Conservation (phyloP, 768 basidiomycete species). For the Rhodocollybia butyracea region DNA sequence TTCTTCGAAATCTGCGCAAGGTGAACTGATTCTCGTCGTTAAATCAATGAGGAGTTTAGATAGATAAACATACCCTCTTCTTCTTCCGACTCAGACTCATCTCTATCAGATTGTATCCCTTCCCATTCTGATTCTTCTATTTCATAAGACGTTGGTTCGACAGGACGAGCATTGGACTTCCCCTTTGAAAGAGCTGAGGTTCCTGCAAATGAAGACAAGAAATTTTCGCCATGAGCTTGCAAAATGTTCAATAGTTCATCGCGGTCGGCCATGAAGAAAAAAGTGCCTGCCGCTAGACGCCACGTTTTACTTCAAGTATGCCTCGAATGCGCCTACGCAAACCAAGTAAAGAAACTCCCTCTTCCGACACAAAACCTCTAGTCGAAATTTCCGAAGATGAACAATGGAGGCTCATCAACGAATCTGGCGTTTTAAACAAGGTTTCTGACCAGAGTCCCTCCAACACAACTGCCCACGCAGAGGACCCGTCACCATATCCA, state of each 20-base stretch:
- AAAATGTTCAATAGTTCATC: slow-evolving; percentile 38
- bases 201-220: slow-evolving; percentile 39
- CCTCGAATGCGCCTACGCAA: slow-evolving; percentile 3
- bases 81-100: slow-evolving; percentile 17
- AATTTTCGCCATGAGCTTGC: slow-evolving; percentile 44
- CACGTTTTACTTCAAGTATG: neutral
- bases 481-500: slow-evolving; percentile 31
- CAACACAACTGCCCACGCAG: slow-evolving; percentile 9
- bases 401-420: slow-evolving; percentile 71
- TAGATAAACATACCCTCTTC: slow-evolving; percentile 6
- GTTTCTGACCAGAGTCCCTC: slow-evolving; percentile 11
- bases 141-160: slow-evolving; percentile 13
- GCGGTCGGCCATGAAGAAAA: slow-evolving; percentile 24
- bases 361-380: slow-evolving; percentile 15
- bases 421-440: slow-evolving; percentile 56
- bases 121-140: slow-evolving; percentile 39
- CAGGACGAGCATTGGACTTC: slow-evolving; percentile 21
- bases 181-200: neutral
- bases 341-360: neutral
- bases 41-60: neutral
- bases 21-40: neutral
- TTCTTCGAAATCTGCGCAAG: slow-evolving; percentile 37
- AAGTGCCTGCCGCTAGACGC: neutral
- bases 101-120: slow-evolving; percentile 30
- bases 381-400: slow-evolving; percentile 68